Base-by-base conservation (phyloP, 148 eudicot genomes). In the Camellia sinensis region DNA sequence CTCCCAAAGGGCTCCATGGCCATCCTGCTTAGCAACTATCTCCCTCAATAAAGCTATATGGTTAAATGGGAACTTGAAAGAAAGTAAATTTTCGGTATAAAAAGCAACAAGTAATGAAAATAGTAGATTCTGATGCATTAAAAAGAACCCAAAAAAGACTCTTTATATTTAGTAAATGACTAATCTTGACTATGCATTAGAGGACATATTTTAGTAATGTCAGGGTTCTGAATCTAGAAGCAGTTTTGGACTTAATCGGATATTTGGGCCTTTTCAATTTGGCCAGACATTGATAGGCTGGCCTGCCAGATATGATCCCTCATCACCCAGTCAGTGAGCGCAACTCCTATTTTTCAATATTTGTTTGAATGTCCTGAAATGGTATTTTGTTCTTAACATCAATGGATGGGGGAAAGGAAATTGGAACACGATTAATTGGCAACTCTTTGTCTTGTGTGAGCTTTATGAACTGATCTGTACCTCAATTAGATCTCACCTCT, bases 221-320 rank as follows among this genome's bases (percentile, higher is more conserved):
- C 73, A 44, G 72, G 73, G 52, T 69, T 21, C 52, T 44, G 73
- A 44, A 44, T 69, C 22, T 44, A 69, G 53, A 4, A 45, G 73
- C 73, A 48, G 7, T 54, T 54, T 54, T 54, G 59, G 14, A 8
- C 59, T 54, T 8, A 54, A 54, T 54, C 3, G 59, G 11, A 10
- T 71, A 53, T 15, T 71, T 71, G 17, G 10, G 56, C 57, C 15
- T 3, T 11, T 69, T 7, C 11, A 7, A 44, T 45, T 45, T 44
- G 73, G 18, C 7, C 29, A 45, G 54, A 7, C 29, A 69, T 44
- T 7, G 44, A n/a, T 46, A 46, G 50, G 74, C 74, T 46, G 56
- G 41, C 74, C 74, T 71, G 74, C 37, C 48, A 40, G 40, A 71
- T 71, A 1, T 29, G 13, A 46, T 29, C 19, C 2, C 19, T 9